Evolutionary conservation across 805 yeast genomes (phyloP), one percentile per base, ranked within the genome.

Genomic region (Millerozyma miso): DNA sequence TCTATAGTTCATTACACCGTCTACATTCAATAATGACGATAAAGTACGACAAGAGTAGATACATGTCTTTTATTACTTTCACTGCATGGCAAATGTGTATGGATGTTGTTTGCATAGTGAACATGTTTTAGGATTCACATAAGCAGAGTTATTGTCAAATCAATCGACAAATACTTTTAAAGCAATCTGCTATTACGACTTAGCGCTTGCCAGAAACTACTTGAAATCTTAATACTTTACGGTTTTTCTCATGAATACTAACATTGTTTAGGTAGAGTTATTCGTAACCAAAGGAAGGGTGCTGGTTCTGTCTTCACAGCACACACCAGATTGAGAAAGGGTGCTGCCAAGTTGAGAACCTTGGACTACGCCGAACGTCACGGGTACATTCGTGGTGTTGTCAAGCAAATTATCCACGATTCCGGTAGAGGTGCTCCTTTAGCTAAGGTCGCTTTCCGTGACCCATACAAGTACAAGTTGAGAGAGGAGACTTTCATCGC

Each of bases 281-380:
- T 93, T 83, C 95, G 99, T 82, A 93, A 93, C 85, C 99, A 93
- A 85, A 90, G 99, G 89, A 93, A 93, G 83, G 98, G 98, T 86
- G 96, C 97, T 77, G 98, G 99, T 74, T 91, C 98, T 69, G 89
- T 93, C 84, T 93, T 93, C 89, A 85, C 95, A 74, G 84, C 99
- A 69, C 96, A 91, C 93, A 91, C 98, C 83, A 91, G 98, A 80
- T 88, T 93, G 77, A 89, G 99, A 87, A 88, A 93, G 81, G 99
- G 99, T 76, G 98, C 99, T 74, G 99, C 99, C 73, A 91, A 91
- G 88, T 85, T 91, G 76, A 88, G 99, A 85, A 86, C 96, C 73
- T 85, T 91, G 74, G 98, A 93, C 79, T 91, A 82, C 69, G 95
- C 98, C 76, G 99, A 93, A 82, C 91, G 96, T 75, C 97, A 91